Conservation (phyloP, 306 rosid genomes). For the Cicer arietinum region DNA sequence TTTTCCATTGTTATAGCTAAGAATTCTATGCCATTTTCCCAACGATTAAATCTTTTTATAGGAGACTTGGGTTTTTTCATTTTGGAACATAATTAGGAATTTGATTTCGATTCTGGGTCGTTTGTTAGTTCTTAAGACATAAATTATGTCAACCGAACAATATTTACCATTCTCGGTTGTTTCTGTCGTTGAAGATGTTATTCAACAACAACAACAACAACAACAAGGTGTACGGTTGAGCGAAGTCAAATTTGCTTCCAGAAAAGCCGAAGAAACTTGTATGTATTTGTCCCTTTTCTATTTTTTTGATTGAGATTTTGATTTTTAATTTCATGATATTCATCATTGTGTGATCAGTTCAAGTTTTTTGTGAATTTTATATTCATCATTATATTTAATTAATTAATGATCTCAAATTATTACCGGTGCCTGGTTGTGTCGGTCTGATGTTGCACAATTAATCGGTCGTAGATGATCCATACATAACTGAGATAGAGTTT, state of each 20-base stretch:
- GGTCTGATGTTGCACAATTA: too few species aligned
- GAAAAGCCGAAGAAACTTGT: slow-evolving; percentile 85
- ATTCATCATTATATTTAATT: neutral
- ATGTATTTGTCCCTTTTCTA: slow-evolving; percentile 1
- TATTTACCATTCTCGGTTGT: slow-evolving; percentile 64
- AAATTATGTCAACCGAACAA: slow-evolving; percentile 65
- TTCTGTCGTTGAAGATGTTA: slow-evolving; percentile 81
- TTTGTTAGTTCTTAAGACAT: slow-evolving; percentile 26
- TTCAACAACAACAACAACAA: slow-evolving; percentile 72
- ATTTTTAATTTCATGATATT: neutral
- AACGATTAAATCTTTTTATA: slow-evolving; percentile 12
- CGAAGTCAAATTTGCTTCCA: slow-evolving; percentile 58
- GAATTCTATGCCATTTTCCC: slow-evolving; percentile 11
- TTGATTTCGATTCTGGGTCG: slow-evolving; percentile 39
- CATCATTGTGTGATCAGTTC: slow-evolving; percentile 19
- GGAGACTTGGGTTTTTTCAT: neutral
- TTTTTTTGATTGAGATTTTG: neutral
- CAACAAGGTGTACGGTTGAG: slow-evolving; percentile 52
- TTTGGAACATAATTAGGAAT: slow-evolving; percentile 36
- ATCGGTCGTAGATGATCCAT: neutral
- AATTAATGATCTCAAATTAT: too few species aligned
- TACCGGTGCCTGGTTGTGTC: too few species aligned
- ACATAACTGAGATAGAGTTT: neutral
- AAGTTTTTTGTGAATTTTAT: slow-evolving; percentile 1
- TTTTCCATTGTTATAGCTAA: slow-evolving; percentile 1